Percentiles rank a stretch among this genome's conserved stretches.
These are phyloP conservation scores for Fusarium longipes DNA, from an alignment of 2,329 filamentous ascomycete genomes.

Conservation along the genomic window DNA sequence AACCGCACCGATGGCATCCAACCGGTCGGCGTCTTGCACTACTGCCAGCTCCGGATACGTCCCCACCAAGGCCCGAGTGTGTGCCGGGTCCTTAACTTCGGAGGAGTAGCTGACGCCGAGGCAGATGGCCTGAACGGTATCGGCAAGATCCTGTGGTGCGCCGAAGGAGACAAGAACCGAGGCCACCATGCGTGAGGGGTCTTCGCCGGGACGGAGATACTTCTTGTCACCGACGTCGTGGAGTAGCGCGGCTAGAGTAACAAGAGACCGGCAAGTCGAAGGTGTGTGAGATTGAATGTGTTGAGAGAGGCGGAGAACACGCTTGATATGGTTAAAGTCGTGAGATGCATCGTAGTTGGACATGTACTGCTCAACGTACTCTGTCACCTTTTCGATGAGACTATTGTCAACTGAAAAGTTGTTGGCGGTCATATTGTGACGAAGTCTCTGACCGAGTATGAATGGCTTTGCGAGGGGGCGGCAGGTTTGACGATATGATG, in stretches of 20 bases:
- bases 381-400: constrained; percentile 67
- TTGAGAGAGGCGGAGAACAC: constrained; percentile 79
- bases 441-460: not conserved
- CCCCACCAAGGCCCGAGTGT: constrained; percentile 70
- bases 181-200: constrained; percentile 66
- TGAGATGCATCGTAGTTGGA: constrained; percentile 84
- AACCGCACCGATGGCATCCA: constrained; percentile 91
- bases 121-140: constrained; percentile 77
- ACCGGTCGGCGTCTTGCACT: constrained; percentile 90
- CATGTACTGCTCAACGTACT: constrained; percentile 79
- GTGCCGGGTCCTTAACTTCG: constrained; percentile 73
- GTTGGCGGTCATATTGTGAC: constrained; percentile 40
- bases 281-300: constrained; percentile 68
- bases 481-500: not conserved
- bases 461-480: not conserved
- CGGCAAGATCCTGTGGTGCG: constrained; percentile 67
- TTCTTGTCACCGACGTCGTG: constrained; percentile 92
- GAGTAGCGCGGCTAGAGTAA: constrained; percentile 79
- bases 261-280: constrained; percentile 55
- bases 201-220: constrained; percentile 71
- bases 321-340: constrained; percentile 85
- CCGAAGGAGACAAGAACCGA: constrained; percentile 67
- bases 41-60: constrained; percentile 73
- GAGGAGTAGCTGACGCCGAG: constrained; percentile 81
- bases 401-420: constrained; percentile 50